Evolutionary conservation across 148 eudicot species (phyloP), one percentile per base, ranked within the genome.

Genomic region (Spergularia bocconei): DNA sequence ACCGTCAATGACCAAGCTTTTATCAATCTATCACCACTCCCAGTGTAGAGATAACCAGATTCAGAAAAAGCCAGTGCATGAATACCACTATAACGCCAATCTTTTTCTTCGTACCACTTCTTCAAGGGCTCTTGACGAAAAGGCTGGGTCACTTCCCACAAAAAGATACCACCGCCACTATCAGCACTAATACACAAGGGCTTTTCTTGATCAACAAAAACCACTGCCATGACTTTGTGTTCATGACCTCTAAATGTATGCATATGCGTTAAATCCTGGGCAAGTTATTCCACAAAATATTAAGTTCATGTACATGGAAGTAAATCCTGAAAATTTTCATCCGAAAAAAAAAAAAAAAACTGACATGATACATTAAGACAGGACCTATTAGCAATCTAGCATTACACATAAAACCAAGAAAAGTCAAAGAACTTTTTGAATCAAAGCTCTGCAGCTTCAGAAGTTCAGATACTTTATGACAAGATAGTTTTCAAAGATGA

Each of bases 51-150:
- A 75, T 71, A 82, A 50, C 85, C 91, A 69, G 78, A 85, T 73
- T 87, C 90, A 81, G 95, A 90, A 79, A 87, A 77, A 50, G 95
- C 90, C 65, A 93, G 83, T 50, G 97, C 91, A 69, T 91, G 96
- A 76, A 93, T 91, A 29, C 98, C 98, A 85, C 89, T 91, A 77
- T 91, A 93, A 64, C 98, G 93, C 98, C 98, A 93, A 83, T 93
- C 97, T 71, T 90, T 90, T 78, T 88, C 78, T 83, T 90, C 97
- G 33, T 71, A 77, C 84, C 92, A 81, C 70, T 80, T 90, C 79
- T 82, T 90, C 70, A 86, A 67, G 25, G 98, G 95, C 64, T 77
- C 86, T 80, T 83, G 82, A 56, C 73, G 80, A 75, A 88, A 91
- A 63, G 95, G 91, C 69, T 69, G 47, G 73, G 57, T 74, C 69